These are phyloP conservation scores for Collybia nuda DNA, from an alignment of 768 basidiomycete genomes.

Conservation along the genomic window DNA sequence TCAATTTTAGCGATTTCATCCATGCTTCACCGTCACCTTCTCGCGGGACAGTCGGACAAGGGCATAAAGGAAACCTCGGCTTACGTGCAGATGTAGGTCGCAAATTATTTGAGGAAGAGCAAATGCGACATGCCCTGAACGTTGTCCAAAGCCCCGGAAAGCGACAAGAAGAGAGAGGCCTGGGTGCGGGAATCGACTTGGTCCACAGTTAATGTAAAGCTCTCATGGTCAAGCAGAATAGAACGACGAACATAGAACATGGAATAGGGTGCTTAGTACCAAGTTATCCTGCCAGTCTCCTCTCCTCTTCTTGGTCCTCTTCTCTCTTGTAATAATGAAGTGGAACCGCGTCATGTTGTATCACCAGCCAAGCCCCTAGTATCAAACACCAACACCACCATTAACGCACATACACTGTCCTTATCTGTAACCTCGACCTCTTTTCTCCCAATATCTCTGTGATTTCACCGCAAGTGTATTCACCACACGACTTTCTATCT, in stretches of 20 bases:
- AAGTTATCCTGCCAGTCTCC: constrained; percentile 11
- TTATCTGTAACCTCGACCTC: constrained; percentile 13
- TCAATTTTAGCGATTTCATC: constrained; percentile 73
- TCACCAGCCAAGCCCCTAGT: constrained; percentile 31
- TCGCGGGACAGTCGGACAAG: constrained; percentile 26
- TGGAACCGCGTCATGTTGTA: constrained; percentile 40
- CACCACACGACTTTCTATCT: constrained; percentile 14
- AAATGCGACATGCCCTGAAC: constrained; percentile 41
- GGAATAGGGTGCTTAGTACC: constrained; percentile 7
- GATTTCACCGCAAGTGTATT: constrained; percentile 15
- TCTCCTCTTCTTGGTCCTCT: constrained; percentile 14
- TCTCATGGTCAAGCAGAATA: constrained; percentile 4
- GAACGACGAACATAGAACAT: constrained; percentile 19
- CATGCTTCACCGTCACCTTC: constrained; percentile 70
- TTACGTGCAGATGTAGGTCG: constrained; percentile 64
- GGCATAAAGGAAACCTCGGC: constrained; percentile 43
- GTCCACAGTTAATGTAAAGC: constrained; percentile 33
- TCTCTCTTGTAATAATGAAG: constrained; percentile 40
- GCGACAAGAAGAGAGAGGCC: constrained; percentile 27
- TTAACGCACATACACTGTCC: constrained; percentile 9
- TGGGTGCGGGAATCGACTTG: constrained; percentile 45
- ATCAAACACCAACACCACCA: constrained; percentile 15
- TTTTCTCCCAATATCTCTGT: constrained; percentile 2
- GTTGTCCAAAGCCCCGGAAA: constrained; percentile 24
- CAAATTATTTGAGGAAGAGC: constrained; percentile 72